Base-by-base conservation (phyloP, 805 yeast species). In the Hanseniaspora pseudoguilliermondii region DNA sequence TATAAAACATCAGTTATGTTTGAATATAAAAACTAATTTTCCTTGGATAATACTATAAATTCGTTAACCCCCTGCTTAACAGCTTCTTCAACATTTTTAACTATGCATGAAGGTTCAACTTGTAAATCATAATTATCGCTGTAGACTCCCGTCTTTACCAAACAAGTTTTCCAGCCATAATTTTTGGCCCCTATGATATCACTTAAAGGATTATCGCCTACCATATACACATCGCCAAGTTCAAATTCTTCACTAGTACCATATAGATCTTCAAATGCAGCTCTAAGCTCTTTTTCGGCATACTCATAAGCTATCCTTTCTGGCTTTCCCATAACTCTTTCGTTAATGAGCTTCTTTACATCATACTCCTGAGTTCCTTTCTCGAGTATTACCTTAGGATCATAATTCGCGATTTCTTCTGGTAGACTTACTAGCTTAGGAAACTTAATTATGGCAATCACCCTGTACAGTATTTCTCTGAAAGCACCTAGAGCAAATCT, bases 191-290 rank as follows among this genome's bases (percentile, higher is more conserved):
- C 98, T 56, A 76, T 75, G 54, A 93, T 93, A 66, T 93, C 98
- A 51, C 89, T 80, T 32, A 83, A 93, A 4, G 97, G 97, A 67
- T 93, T 93, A 69, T 93, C 98, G 32, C 98, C 98, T 38, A 93
- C 87, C 98, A 93, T 93, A 70, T 76, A 90, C 1, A 93, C 84
- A n/a, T 76, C 56, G 13, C 68, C 69, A 9, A 65, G 60, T 27
- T 57, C 52, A 16, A 36, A 18, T 1, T 46, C 27, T 5, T 42
- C 40, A 80, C 76, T 47, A 9, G n/a, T n/a, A 7, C 42, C 46
- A 21, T 47, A 43, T 3, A 34, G 23, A 21, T 41, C 48, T 15
- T 16, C 5, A 36, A 47, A 54, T 20, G 20, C 52, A 9, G 36
- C 25, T 13, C 36, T 40, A 50, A 89, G 72, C 9, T 84, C 79